Evolutionary conservation across 371 early-diverging fungal species (phyloP), one percentile per base, ranked within the genome.

Genomic region (Mortierella sp.): DNA sequence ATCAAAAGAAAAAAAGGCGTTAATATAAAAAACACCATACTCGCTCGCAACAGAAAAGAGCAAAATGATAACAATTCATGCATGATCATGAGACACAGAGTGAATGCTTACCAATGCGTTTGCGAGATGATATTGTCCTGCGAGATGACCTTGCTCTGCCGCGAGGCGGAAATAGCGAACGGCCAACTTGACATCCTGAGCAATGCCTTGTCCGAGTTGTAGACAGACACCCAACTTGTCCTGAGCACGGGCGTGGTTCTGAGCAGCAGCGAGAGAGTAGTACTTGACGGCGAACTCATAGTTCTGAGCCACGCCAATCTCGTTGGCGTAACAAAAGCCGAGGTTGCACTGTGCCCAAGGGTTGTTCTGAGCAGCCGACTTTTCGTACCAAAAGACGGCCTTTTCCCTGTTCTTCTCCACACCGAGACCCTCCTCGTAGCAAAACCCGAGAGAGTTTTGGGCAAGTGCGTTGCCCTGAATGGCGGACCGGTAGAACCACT

Each of bases 301-400:
- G 82, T 94, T 89, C 78, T 89, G 87, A 31, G 82, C 86, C 1
- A 94, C 91, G 16, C 94, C 94, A 77, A 92, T 88, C 31, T 94
- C 95, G 86, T 96, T 94, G 54, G 96, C 96, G 86, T 94, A 96
- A 70, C 95, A 96, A 82, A 96, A 95, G 1, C 96, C 98, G 10
- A 96, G 90, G 76, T 96, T 96, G 88, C 97, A 95, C 82, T 96
- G 96, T 28, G 97, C 96, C 73, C 96, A 84, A 24, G 95, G 92
- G 78, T 96, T 95, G n/a, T 96, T 95, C 81, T 96, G 96, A 0
- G 90, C 80, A 0, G 96, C 96, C 0, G 97, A 96, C 73, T 89
- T 89, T 21, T 88, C 90, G 87, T 96, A 97, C 96, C 96, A 97
- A 70, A 91, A 96, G 14, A 90, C 78, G 14, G 79, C 84, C 75